Conservation (phyloP, 352 stramenopile genomes). For the Globisporangium perplexum region DNA sequence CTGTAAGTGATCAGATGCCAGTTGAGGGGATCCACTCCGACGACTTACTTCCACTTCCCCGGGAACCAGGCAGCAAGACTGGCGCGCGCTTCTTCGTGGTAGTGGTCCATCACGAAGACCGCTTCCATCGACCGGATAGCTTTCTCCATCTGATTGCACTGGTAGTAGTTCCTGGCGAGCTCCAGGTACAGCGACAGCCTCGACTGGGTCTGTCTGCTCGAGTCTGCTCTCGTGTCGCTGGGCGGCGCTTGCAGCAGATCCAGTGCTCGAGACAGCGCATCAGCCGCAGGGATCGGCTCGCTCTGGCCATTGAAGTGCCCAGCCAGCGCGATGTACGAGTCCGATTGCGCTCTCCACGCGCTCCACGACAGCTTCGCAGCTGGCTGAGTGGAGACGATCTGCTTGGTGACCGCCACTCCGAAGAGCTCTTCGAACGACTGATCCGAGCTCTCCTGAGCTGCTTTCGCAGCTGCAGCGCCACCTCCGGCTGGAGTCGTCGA, state of each 20-base stretch:
- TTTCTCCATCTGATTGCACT: conserved; percentile 74
- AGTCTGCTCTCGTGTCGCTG: conserved; percentile 3
- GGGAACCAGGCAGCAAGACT: conserved; percentile 61
- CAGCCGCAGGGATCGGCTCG: conserved; percentile 41
- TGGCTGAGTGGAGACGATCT: conserved; percentile 1
- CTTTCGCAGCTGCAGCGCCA: conserved; percentile 8
- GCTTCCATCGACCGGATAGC: conserved; percentile 68
- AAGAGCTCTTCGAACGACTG: conserved; percentile 48
- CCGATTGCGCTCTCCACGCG: conserved; percentile 27
- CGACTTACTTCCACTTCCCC: conserved; percentile 57
- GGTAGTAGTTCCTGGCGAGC: conserved; percentile 59
- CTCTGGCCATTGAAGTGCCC: conserved; percentile 38
- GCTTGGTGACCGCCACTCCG: conserved; percentile 10
- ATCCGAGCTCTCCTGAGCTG: conserved; percentile 25
- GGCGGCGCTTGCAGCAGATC: conserved; percentile 32
- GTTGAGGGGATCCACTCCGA: too few species aligned
- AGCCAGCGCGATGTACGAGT: conserved; percentile 43
- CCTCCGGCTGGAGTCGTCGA: conserved; percentile 13
- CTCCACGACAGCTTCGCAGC: conserved; percentile 20
- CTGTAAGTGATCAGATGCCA: neutral
- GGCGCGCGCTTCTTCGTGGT: conserved; percentile 43
- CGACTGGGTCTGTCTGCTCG: conserved; percentile 14
- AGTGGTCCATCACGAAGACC: conserved; percentile 51
- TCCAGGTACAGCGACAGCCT: conserved; percentile 46
- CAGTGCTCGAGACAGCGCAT: conserved; percentile 44